phyloP scores from a whole-genome alignment of 2,329 filamentous ascomycete species.

The Beauveria varroae region DNA sequence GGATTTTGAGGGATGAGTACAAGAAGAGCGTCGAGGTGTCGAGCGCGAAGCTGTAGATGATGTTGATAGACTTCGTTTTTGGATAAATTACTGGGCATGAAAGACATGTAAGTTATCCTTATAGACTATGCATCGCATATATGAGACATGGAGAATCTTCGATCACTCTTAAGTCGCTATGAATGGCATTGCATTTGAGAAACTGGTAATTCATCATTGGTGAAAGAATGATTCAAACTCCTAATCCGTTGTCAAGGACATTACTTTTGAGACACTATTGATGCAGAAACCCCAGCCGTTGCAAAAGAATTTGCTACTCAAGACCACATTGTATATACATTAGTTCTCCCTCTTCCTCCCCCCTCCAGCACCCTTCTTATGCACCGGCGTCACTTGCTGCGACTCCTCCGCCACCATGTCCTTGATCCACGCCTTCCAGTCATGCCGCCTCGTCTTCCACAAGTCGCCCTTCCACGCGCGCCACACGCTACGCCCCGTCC shows the following conservation, averaged over 20 bases:
- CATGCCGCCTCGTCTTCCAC: conserved; percentile 44
- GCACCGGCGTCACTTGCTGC: neutral
- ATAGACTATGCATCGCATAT: neutral
- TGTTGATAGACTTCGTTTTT: too few relatives aligned
- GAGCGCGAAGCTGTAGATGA: neutral
- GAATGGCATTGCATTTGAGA: too few relatives aligned
- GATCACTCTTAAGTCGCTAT: too few relatives aligned
- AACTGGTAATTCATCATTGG: too few relatives aligned
- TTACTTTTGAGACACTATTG: too few relatives aligned
- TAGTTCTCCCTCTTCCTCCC: conserved; percentile 1
- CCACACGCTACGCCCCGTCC: conserved; percentile 50
- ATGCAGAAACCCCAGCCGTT: neutral
- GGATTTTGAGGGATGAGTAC: conserved; percentile 19
- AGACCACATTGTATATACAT: neutral
- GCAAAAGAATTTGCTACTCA: neutral
- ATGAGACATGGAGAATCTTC: too few relatives aligned
- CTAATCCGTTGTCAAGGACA: too few relatives aligned
- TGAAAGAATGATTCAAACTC: too few relatives aligned
- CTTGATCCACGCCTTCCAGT: conserved; percentile 52
- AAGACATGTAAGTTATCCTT: neutral
- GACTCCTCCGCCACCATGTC: conserved; percentile 29
- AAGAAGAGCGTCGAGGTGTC: neutral
- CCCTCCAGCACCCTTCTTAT: neutral
- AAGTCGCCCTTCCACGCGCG: conserved; percentile 50
- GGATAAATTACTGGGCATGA: neutral